A percentile compares a stretch with the other conserved stretches of the same genome.
These are phyloP conservation scores for Mucor racemosus DNA, from an alignment of 371 early-diverging fungal species.

Conservation along the genomic window DNA sequence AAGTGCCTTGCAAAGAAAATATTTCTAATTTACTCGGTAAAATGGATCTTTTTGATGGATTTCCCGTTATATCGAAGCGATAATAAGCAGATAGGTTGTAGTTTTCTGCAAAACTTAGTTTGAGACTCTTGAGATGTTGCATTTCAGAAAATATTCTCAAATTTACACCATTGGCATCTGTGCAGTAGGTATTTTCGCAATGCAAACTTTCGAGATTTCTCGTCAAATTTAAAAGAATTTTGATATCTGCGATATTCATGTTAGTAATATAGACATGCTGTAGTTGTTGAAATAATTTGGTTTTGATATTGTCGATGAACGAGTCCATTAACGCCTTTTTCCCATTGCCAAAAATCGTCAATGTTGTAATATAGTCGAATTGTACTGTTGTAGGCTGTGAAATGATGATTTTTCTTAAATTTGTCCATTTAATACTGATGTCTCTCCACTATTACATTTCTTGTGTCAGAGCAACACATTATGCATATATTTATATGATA, in stretches of 20 bases:
- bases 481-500: not conserved
- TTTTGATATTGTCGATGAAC: not conserved
- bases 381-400: not conserved
- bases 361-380: not conserved
- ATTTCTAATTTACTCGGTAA: not conserved
- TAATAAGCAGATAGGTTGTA: not conserved
- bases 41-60: not conserved
- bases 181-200: not conserved
- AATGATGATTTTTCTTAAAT: not conserved
- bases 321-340: not conserved
- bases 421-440: not conserved
- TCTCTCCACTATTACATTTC: not conserved
- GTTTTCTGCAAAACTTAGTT: not conserved
- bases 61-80: not conserved
- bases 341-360: not conserved
- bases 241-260: not conserved
- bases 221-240: not conserved
- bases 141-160: not conserved
- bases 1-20: not conserved
- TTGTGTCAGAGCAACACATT: not conserved
- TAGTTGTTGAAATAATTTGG: not conserved
- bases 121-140: not conserved
- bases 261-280: not conserved
- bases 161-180: not conserved
- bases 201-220: not conserved